Evolutionary conservation across 345 rosid species (phyloP).

Genomic region (Arabis alpina): DNA sequence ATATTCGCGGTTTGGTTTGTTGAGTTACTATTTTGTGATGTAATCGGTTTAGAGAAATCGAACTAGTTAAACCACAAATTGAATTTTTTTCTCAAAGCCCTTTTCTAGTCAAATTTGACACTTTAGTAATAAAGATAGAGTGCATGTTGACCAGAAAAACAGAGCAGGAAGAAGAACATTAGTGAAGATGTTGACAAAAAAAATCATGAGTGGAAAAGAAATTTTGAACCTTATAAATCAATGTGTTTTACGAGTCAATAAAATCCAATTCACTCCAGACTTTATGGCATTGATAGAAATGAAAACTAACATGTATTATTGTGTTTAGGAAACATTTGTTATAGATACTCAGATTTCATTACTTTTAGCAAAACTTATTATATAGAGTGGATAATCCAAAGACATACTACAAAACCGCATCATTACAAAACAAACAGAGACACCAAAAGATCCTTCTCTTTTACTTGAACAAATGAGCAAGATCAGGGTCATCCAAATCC

Average conservation of each 20-base stretch:
- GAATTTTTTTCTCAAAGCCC: neutral
- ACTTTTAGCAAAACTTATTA: too few relatives aligned
- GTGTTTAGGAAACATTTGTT: constrained; percentile 2
- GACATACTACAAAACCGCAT: constrained; percentile 11
- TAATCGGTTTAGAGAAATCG: too few relatives aligned
- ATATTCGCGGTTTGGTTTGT: too few relatives aligned
- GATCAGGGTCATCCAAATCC: constrained; percentile 76
- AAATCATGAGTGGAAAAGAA: neutral
- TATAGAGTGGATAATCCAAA: neutral
- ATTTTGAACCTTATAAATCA: neutral
- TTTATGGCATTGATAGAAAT: neutral
- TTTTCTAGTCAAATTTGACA: neutral
- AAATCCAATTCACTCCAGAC: neutral
- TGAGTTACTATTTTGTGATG: too few relatives aligned
- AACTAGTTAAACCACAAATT: too few relatives aligned
- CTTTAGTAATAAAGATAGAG: neutral
- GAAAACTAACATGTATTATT: neutral
- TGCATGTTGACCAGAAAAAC: constrained; percentile 3
- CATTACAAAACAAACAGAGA: constrained; percentile 11
- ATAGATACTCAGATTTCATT: too few relatives aligned
- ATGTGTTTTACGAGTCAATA: too few relatives aligned
- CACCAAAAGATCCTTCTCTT: neutral
- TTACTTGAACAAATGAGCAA: constrained; percentile 65
- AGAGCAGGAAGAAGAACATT: neutral
- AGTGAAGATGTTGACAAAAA: neutral